Conservation (phyloP, 306 rosid genomes). For the Pyrus communis region DNA sequence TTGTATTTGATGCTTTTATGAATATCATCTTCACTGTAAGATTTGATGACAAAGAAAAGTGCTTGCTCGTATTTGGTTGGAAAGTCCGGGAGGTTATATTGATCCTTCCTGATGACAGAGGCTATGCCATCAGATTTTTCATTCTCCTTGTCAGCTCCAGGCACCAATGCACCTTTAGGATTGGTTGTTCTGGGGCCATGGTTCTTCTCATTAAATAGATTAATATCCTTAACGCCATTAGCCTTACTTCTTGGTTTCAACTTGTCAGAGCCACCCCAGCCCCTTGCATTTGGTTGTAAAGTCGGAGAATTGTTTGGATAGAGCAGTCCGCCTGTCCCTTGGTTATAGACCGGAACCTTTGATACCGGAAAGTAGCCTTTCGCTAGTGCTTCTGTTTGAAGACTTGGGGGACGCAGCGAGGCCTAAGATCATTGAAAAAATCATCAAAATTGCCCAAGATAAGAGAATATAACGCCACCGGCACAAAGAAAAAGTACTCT, state of each 20-base stretch:
- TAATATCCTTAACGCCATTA: slow-evolving; percentile 10
- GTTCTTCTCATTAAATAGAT: slow-evolving; percentile 39
- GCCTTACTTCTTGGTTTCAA: slow-evolving; percentile 50
- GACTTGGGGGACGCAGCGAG: slow-evolving; percentile 22
- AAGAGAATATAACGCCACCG: neutral
- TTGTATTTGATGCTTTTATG: slow-evolving; percentile 84
- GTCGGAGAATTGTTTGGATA: slow-evolving; percentile 42
- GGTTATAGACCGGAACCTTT: slow-evolving; percentile 46
- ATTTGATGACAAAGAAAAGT: slow-evolving; percentile 69
- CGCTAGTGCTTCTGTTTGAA: slow-evolving; percentile 38
- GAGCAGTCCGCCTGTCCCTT: slow-evolving; percentile 47
- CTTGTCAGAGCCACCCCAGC: slow-evolving; percentile 58
- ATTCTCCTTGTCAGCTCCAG: slow-evolving; percentile 32
- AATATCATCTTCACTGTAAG: slow-evolving; percentile 83
- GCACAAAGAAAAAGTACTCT: neutral
- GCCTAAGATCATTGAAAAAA: slow-evolving; percentile 32
- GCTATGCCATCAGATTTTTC: slow-evolving; percentile 17
- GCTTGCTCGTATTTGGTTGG: slow-evolving; percentile 62
- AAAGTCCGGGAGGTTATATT: slow-evolving; percentile 66
- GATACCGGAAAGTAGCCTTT: slow-evolving; percentile 39
- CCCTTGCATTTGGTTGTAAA: slow-evolving; percentile 37
- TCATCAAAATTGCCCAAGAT: slow-evolving; percentile 17
- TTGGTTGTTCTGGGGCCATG: slow-evolving; percentile 51
- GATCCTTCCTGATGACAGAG: slow-evolving; percentile 36
- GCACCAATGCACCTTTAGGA: slow-evolving; percentile 25